A percentile compares a stretch with the other conserved stretches of the same genome.
phyloP scores from a whole-genome alignment of 2,329 filamentous ascomycete genomes.

The Cladosporium sp. region DNA sequence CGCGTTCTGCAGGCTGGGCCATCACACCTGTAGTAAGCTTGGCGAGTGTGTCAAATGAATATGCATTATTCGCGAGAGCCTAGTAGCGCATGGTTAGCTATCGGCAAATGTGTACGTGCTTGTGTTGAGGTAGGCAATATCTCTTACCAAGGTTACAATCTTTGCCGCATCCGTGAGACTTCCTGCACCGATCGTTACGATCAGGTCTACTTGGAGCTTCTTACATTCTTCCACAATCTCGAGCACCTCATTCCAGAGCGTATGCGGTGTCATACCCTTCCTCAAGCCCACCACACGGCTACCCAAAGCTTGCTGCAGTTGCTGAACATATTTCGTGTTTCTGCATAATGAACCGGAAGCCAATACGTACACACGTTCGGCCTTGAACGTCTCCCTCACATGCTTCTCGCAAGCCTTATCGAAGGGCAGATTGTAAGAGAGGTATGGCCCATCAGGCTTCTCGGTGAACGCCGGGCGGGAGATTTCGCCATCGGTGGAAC shows the following conservation, averaged over 20 bases:
- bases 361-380: conserved; percentile 48
- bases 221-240: conserved; percentile 43
- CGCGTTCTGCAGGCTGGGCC: background rate
- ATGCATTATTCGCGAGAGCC: conserved; percentile 19
- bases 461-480: conserved; percentile 16
- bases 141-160: conserved; percentile 38
- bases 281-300: conserved; percentile 42
- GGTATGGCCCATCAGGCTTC: conserved; percentile 29
- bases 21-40: conserved; percentile 14
- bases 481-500: background rate
- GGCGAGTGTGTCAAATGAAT: background rate
- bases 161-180: conserved; percentile 56
- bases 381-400: conserved; percentile 40
- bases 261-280: conserved; percentile 53
- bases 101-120: background rate
- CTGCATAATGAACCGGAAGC: conserved; percentile 47
- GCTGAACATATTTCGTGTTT: conserved; percentile 44
- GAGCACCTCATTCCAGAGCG: conserved; percentile 50
- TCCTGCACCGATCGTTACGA: conserved; percentile 54
- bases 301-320: conserved; percentile 40
- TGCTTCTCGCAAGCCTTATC: conserved; percentile 44
- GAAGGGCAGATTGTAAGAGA: conserved; percentile 49
- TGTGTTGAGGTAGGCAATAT: no score
- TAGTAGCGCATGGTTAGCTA: background rate
- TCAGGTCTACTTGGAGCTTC: conserved; percentile 40